Base-by-base conservation (phyloP, 2,329 filamentous ascomycete species). In the Trichoderma simmonsii region DNA sequence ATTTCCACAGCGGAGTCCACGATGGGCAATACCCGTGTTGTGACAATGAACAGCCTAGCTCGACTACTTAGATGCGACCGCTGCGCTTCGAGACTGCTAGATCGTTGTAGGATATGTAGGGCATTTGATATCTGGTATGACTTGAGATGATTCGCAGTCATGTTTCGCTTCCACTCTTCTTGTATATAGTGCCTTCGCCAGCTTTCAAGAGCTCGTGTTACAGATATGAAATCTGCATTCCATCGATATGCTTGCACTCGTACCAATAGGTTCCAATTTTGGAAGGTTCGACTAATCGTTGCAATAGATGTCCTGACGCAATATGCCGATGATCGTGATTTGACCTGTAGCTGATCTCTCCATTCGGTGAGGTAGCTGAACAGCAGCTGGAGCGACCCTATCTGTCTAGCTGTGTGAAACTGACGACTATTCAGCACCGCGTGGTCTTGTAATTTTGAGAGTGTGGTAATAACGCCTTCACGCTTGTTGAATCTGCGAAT, bases 241-340 rank as follows among this genome's bases (percentile, higher is more conserved):
- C 79, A 81, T 26, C 74, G 75, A 62, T 81, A 81, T 12, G 79
- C 79, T 65, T 81, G 77, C 7, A 77, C 77, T 63, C 80, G 79
- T 54, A 79, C 78, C 56, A 73, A 75, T 21, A 82, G 67, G 60
- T 79, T 80, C 81, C 81, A 83, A n/a, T 74, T 70, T 36, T 77
- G 71, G 57, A 81, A 78, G 6, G 71, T 72, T 26, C 73, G 74
- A 11, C 34, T 69, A 9, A 72, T 75, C 14, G 77, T 77, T 34
- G 77, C 71, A 14, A 72, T 36, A 14, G 77, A 71, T 2, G 75
- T 30, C 56, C 72, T 71, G 39, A 73, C 75, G 9, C 72, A 75
- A 66, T 77, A 81, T 9, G 70, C 62, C 24, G 70, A 54, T 48
- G 79, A 78, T 54, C 75, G 76, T 43, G 76, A 73, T n/a, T 72